phyloP scores from a whole-genome alignment of 306 rosid species.

The Sindora glabra region DNA sequence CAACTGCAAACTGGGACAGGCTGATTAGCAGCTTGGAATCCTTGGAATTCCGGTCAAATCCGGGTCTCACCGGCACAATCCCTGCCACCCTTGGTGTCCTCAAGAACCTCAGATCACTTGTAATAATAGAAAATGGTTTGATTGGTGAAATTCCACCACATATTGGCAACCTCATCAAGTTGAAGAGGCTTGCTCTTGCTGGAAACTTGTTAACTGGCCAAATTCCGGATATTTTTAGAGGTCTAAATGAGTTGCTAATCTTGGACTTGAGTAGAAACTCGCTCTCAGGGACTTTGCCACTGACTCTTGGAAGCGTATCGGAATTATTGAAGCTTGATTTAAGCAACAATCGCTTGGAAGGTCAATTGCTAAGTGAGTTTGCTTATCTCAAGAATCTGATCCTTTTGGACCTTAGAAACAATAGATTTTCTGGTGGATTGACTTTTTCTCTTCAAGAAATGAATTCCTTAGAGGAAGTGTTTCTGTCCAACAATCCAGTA shows the following conservation, averaged over 20 bases:
- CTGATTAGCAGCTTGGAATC: slow-evolving; percentile 34
- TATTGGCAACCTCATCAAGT: slow-evolving; percentile 19
- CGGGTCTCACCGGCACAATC: slow-evolving; percentile 39
- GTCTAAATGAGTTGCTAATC: slow-evolving; percentile 27
- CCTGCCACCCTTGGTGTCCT: slow-evolving; percentile 34
- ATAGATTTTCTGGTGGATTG: slow-evolving; percentile 36
- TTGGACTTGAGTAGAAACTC: slow-evolving; percentile 42
- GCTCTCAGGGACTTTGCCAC: slow-evolving; percentile 33
- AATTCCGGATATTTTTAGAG: slow-evolving; percentile 30
- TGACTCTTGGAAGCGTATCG: slow-evolving; percentile 16
- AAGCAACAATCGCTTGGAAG: slow-evolving; percentile 32
- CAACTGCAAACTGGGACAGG: slow-evolving; percentile 35
- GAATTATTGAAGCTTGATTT: slow-evolving; percentile 45
- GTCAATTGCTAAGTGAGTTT: slow-evolving; percentile 26
- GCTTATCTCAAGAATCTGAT: slow-evolving; percentile 39
- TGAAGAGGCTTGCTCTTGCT: slow-evolving; percentile 39
- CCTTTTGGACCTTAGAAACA: slow-evolving; percentile 39
- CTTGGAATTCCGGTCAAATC: slow-evolving; percentile 42
- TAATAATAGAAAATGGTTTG: slow-evolving; percentile 34
- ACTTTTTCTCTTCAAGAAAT: slow-evolving; percentile 18
- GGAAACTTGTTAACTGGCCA: slow-evolving; percentile 27
- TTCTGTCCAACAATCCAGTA: slow-evolving; percentile 40
- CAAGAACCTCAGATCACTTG: slow-evolving; percentile 35
- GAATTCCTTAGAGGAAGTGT: slow-evolving; percentile 29
- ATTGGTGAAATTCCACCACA: slow-evolving; percentile 29